phyloP scores from a whole-genome alignment of 2,329 filamentous ascomycete species.

The Pyrenochaeta sp. region DNA sequence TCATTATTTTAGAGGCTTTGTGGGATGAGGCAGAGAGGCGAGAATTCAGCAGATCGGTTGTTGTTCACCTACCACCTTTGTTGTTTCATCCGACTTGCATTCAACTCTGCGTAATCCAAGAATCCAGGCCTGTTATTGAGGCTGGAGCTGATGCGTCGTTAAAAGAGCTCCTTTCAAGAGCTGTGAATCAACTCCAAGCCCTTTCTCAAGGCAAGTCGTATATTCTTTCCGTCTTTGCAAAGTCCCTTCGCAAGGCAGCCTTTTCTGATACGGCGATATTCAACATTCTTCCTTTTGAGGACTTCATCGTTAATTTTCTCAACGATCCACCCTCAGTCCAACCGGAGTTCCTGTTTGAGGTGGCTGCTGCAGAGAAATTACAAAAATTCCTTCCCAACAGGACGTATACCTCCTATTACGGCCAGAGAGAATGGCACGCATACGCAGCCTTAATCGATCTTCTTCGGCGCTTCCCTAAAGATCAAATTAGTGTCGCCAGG shows the following conservation, averaged over 20 bases:
- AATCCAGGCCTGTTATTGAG: not conserved
- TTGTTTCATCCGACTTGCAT: conserved; percentile 48
- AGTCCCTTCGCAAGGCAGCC: conserved; percentile 42
- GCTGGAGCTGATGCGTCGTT: conserved; percentile 10
- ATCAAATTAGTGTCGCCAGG: conserved; percentile 30
- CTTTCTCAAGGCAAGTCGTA: conserved; percentile 48
- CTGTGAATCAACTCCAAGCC: conserved; percentile 33
- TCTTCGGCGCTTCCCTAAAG: conserved; percentile 48
- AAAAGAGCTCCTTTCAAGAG: conserved; percentile 29
- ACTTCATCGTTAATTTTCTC: conserved; percentile 51
- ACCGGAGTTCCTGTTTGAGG: conserved; percentile 57
- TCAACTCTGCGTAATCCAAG: conserved; percentile 19
- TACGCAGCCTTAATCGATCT: conserved; percentile 58
- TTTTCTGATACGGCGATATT: conserved; percentile 38
- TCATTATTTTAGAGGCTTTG: conserved; percentile 44
- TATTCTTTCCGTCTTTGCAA: conserved; percentile 39
- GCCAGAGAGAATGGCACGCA: conserved; percentile 52
- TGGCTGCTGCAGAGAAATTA: conserved; percentile 47
- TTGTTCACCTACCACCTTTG: conserved; percentile 48
- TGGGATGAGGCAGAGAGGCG: conserved; percentile 59
- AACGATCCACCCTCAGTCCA: conserved; percentile 53
- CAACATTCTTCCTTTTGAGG: conserved; percentile 46
- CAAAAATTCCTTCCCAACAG: conserved; percentile 40
- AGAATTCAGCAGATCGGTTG: conserved; percentile 54
- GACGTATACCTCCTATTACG: conserved; percentile 55